Conservation (phyloP, 305 asterid genomes). For the Solanum hybrid region DNA sequence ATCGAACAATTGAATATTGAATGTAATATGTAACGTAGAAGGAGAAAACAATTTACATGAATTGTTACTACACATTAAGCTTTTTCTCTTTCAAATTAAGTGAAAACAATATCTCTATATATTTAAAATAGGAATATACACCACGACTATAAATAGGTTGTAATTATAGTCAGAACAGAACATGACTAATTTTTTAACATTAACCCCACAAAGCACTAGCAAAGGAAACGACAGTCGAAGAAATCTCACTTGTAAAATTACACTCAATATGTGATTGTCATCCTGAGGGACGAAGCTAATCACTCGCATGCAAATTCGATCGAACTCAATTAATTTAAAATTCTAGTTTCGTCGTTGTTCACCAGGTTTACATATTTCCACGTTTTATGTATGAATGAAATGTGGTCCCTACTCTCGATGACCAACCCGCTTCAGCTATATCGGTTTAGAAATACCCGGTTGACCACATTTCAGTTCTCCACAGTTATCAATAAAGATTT, state of each 20-base stretch:
- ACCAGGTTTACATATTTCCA: neutral
- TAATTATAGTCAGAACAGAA: fast-evolving
- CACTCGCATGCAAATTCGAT: neutral
- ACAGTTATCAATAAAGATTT: neutral
- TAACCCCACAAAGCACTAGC: neutral
- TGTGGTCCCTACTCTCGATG: neutral
- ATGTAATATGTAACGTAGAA: no score
- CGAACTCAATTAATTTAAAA: no score
- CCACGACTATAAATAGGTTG: no score
- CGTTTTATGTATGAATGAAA: neutral
- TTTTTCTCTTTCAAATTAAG: no score
- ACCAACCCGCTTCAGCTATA: neutral
- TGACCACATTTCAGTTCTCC: neutral
- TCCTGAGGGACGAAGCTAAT: neutral
- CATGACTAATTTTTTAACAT: no score
- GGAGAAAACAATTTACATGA: neutral
- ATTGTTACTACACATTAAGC: neutral
- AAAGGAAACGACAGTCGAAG: neutral
- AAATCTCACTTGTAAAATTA: no score
- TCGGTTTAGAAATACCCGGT: neutral
- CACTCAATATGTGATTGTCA: neutral
- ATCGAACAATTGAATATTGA: neutral
- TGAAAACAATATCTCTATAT: no score
- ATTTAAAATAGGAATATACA: no score
- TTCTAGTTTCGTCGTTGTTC: no score